Evolutionary conservation across 1,284 basidiomycete genomes (phyloP).

Genomic region (Singerocomus rubriflavus): DNA sequence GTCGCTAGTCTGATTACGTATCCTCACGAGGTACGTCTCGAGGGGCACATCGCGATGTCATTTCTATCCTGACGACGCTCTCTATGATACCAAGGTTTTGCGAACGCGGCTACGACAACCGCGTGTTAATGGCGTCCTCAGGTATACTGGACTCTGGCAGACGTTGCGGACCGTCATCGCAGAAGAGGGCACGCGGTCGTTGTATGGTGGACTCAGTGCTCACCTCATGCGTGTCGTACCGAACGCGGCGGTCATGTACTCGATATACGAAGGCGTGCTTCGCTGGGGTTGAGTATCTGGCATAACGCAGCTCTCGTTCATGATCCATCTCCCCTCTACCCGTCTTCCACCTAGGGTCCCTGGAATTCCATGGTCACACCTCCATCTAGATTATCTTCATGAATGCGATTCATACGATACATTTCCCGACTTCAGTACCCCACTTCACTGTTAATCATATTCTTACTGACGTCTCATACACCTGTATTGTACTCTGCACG

Average conservation of each 20-base stretch:
- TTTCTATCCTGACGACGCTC: not conserved
- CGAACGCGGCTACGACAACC: slow-evolving; percentile 92
- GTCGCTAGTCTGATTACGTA: slow-evolving; percentile 94
- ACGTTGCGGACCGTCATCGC: slow-evolving; percentile 83
- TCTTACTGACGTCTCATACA: slow-evolving; percentile 4
- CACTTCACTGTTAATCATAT: slow-evolving; percentile 16
- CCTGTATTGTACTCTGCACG: slow-evolving; percentile 24
- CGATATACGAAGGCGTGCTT: slow-evolving; percentile 75
- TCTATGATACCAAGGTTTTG: slow-evolving; percentile 57
- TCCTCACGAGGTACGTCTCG: slow-evolving; percentile 80
- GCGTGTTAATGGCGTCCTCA: slow-evolving; percentile 65
- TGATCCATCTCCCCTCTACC: not conserved
- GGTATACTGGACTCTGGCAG: slow-evolving; percentile 86
- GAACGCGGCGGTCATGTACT: slow-evolving; percentile 96
- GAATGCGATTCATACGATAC: slow-evolving; percentile 14
- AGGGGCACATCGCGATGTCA: not conserved
- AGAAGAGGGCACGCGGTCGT: slow-evolving; percentile 83
- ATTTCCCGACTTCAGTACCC: slow-evolving; percentile 9
- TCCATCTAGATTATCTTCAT: slow-evolving; percentile 19
- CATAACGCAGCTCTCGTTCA: not conserved
- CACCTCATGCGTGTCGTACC: slow-evolving; percentile 97
- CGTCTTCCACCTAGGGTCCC: not conserved
- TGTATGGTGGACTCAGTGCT: slow-evolving; percentile 93
- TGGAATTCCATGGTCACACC: not conserved
- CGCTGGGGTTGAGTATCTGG: slow-evolving; percentile 44